Evolutionary conservation across 2,329 filamentous ascomycete genomes (phyloP), one percentile per base, ranked within the genome.

Genomic region (Elsinoe fawcettii): DNA sequence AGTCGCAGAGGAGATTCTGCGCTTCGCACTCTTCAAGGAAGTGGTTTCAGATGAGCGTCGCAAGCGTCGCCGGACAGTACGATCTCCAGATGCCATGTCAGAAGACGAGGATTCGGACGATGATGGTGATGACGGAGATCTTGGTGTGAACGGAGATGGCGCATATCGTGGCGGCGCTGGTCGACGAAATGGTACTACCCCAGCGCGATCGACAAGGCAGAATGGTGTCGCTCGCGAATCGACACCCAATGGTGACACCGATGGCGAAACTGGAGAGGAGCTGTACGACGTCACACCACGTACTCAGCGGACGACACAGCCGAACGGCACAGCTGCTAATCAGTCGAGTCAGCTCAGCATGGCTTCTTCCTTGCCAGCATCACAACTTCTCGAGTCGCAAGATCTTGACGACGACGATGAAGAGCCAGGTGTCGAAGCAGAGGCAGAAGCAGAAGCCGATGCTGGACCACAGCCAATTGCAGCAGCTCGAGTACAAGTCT

Each of bases 21-120:
- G 93, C 16, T 99, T 96, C 67, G 95, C 93, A 2, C 80, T 99
- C 34, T 99, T 99, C 80, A 97, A 97, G 71, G 93, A 99, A 74
- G 85, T 99, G 0, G 80, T 96, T 2, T 80, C 83, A 63, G 78
- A 82, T 62, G 85, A 90, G 70, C 88, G 90, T 58, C 82, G 85
- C 64, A 93, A 92, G 77, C 87, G 93, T 73, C 83, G 91, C 65
- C 85, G 89, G 71, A 86, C 88, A 65, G 86, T 81, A 5, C 77
- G 80, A 27, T 77, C 79, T 32, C 75, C 80, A 14, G 78, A 81
- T 57, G 73, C 72, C 12, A 75, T 77, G 72, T 76, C 74, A 5
- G 69, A 84, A 67, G 68, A 84, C 20, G 82, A 80, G 37, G 80
- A 81, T 8, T 80, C 80, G 1, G 62, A 61, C 18, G 80, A 78